Evolutionary conservation across 164 flowering plant species (phyloP).

Genomic region (Tinospora cordifolia): DNA sequence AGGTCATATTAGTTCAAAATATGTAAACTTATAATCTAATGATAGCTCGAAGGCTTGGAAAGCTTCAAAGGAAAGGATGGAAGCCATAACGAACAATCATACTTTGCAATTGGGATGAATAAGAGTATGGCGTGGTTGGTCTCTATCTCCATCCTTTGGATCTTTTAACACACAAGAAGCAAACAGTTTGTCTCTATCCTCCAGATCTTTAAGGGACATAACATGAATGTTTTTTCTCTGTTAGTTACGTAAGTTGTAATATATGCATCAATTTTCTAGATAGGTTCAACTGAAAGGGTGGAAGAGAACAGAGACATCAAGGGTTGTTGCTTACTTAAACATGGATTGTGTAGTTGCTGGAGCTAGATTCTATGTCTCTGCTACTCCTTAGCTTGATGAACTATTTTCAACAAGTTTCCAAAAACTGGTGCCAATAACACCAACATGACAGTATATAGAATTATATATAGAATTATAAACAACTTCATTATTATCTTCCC

Average conservation of each 20-base stretch:
- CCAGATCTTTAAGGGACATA: too few relatives aligned
- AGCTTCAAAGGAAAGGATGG: conserved; percentile 61
- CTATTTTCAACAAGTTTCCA: conserved; percentile 47
- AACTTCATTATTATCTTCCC: too few relatives aligned
- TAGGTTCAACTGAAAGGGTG: conserved; percentile 82
- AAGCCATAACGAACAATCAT: conserved; percentile 60
- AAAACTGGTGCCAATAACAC: too few relatives aligned
- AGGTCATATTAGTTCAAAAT: too few relatives aligned
- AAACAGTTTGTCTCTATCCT: too few relatives aligned
- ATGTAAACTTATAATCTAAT: conserved; percentile 10
- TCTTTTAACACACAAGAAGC: too few relatives aligned
- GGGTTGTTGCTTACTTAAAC: conserved; percentile 66
- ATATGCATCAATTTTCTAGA: conserved; percentile 29
- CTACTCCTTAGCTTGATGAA: conserved; percentile 80
- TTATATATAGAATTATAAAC: too few relatives aligned
- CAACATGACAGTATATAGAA: too few relatives aligned
- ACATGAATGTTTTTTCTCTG: not conserved
- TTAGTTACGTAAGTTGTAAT: not conserved
- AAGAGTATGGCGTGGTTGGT: conserved; percentile 77
- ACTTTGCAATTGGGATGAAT: conserved; percentile 84
- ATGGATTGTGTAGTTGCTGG: conserved; percentile 57
- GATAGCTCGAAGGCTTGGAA: conserved; percentile 54
- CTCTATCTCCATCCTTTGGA: too few relatives aligned
- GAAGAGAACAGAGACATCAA: conserved; percentile 73
- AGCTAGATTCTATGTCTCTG: conserved; percentile 51